These are phyloP conservation scores for Fraxinus anomala DNA, from an alignment of 257 asterid genomes.

Conservation along the genomic window DNA sequence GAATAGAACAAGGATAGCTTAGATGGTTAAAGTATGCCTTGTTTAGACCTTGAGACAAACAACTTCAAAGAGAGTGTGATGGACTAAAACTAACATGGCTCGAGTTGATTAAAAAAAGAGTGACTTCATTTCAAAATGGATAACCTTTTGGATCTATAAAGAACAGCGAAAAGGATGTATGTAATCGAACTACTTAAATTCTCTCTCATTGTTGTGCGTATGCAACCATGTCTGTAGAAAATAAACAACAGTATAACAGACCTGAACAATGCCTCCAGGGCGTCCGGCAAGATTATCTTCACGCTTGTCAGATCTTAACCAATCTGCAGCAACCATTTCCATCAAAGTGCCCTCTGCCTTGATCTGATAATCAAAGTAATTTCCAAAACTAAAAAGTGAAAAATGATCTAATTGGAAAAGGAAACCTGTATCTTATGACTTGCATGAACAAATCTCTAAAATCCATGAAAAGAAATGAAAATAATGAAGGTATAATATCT, in stretches of 20 bases:
- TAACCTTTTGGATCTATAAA: not conserved
- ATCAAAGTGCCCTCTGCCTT: slow-evolving; percentile 67
- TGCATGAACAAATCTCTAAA: not conserved
- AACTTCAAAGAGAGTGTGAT: not conserved
- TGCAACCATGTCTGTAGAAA: not conserved
- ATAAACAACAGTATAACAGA: slow-evolving; percentile 21
- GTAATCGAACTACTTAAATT: not conserved
- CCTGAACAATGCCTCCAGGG: slow-evolving; percentile 83
- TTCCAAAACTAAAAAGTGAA: slow-evolving; percentile 18
- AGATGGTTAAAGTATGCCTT: not conserved
- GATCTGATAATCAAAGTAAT: slow-evolving; percentile 39
- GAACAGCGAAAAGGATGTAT: not conserved
- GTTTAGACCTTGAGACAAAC: not conserved
- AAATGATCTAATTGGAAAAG: not conserved
- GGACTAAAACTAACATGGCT: not conserved
- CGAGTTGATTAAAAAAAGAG: not conserved
- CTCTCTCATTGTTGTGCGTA: not conserved
- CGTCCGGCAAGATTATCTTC: slow-evolving; percentile 80
- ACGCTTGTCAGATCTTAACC: slow-evolving; percentile 71
- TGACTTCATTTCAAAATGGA: not conserved
- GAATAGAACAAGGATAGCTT: not conserved
- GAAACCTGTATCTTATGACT: not conserved
- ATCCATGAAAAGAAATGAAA: too few relatives aligned
- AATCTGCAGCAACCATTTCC: slow-evolving; percentile 83
- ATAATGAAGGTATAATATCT: too few relatives aligned